phyloP scores from a whole-genome alignment of 192 early-diverging fungal genomes.

The Backusella australiensis region DNA sequence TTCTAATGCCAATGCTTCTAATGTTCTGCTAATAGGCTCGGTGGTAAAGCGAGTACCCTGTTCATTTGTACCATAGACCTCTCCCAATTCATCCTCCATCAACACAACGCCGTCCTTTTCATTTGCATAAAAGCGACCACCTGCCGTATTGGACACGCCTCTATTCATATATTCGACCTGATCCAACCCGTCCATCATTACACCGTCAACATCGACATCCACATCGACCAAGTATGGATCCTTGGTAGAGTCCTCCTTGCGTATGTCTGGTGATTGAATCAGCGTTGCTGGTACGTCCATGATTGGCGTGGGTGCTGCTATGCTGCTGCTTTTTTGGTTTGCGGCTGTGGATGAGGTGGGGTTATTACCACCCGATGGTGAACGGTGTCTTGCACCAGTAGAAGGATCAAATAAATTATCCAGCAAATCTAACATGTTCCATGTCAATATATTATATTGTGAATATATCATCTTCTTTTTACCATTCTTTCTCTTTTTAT shows the following conservation, averaged over 20 bases:
- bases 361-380: neutral
- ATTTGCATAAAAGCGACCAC: constrained; percentile 17
- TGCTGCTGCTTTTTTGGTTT: neutral
- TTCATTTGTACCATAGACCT: constrained; percentile 16
- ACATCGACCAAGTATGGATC: constrained; percentile 29
- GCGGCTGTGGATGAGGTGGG: neutral
- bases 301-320: neutral
- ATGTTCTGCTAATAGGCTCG: constrained; percentile 31
- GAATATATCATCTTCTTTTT: neutral
- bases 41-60: constrained; percentile 13
- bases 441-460: neutral
- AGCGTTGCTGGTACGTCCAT: neutral
- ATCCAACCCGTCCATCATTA: constrained; percentile 29
- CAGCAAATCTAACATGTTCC: constrained; percentile 24
- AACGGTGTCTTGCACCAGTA: constrained; percentile 11
- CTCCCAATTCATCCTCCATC: constrained; percentile 21
- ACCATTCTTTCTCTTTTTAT: constrained; percentile 23
- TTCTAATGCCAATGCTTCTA: constrained; percentile 45
- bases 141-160: neutral
- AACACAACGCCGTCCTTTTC: constrained; percentile 9
- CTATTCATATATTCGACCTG: constrained; percentile 25
- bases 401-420: constrained; percentile 36
- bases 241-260: constrained; percentile 10
- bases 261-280: neutral
- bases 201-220: constrained; percentile 32